A percentile compares a stretch with the other conserved stretches of the same genome.
These are phyloP conservation scores for Populus hybrid DNA, from an alignment of 441 rosid species.

Conservation along the genomic window DNA sequence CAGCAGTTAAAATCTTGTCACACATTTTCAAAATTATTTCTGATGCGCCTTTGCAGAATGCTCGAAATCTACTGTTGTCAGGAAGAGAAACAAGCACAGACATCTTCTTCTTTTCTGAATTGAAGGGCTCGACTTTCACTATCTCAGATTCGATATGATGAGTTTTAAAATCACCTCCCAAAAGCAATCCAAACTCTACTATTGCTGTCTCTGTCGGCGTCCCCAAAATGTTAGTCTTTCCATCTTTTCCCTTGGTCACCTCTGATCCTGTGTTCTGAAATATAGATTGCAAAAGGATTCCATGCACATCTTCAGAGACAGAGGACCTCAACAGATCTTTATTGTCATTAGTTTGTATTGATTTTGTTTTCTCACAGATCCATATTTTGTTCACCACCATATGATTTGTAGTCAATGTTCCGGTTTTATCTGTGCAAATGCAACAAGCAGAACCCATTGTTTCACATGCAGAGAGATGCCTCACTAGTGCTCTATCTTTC, in stretches of 20 bases:
- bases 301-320: slow-evolving; percentile 28
- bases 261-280: slow-evolving; percentile 63
- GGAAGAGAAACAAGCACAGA: slow-evolving; percentile 54
- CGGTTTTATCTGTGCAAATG: slow-evolving; percentile 56
- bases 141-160: slow-evolving; percentile 40
- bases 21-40: slow-evolving; percentile 53
- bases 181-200: slow-evolving; percentile 56
- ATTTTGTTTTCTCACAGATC: slow-evolving; percentile 38
- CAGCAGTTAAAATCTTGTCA: slow-evolving; percentile 21
- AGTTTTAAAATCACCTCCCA: slow-evolving; percentile 50
- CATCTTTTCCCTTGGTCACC: slow-evolving; percentile 50
- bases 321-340: slow-evolving; percentile 30
- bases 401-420: slow-evolving; percentile 41
- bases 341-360: slow-evolving; percentile 17
- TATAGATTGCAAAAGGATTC: slow-evolving; percentile 51
- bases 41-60: slow-evolving; percentile 62
- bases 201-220: slow-evolving; percentile 68
- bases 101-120: slow-evolving; percentile 67
- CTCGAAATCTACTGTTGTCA: slow-evolving; percentile 21
- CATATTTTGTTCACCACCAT: slow-evolving; percentile 46
- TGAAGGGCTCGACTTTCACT: slow-evolving; percentile 60
- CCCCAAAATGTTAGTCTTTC: slow-evolving; percentile 49
- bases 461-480: slow-evolving; percentile 52
- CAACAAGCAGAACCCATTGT: slow-evolving; percentile 53
- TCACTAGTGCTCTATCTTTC: slow-evolving; percentile 41